A percentile compares a stretch with the other conserved stretches of the same genome.
Evolutionary conservation across 2,329 filamentous ascomycete species (phyloP).

Genomic region (Fusarium nodosum): DNA sequence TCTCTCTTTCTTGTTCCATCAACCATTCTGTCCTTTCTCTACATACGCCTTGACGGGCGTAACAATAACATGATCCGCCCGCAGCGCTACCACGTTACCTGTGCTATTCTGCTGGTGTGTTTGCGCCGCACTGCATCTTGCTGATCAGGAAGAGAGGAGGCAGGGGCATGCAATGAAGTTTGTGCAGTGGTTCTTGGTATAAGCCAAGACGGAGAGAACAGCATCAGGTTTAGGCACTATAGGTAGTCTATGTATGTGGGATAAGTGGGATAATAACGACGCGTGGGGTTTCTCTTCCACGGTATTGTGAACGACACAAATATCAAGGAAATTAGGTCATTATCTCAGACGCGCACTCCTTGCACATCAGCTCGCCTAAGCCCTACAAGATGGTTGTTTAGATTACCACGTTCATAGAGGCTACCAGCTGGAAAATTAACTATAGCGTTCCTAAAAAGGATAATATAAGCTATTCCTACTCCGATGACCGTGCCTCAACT

Average conservation of each 20-base stretch:
- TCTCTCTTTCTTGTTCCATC: conserved; percentile 5
- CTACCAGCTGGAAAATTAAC: background rate
- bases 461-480: conserved; percentile 11
- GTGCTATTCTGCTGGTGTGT: conserved; percentile 31
- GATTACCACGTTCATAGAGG: conserved; percentile 16
- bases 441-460: conserved; percentile 11
- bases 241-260: conserved; percentile 5
- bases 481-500: conserved; percentile 3
- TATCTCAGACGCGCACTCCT: conserved; percentile 21
- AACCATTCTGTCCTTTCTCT: conserved; percentile 14
- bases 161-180: conserved; percentile 1
- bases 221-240: background rate
- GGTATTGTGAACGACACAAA: conserved; percentile 8
- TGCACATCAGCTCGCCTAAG: conserved; percentile 29
- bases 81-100: conserved; percentile 36
- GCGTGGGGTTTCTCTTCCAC: conserved; percentile 10
- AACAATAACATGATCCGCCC: conserved; percentile 34
- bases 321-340: conserved; percentile 30
- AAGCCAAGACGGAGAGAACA: background rate
- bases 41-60: conserved; percentile 23
- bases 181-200: background rate
- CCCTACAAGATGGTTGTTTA: conserved; percentile 28
- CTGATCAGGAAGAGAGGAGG: conserved; percentile 11
- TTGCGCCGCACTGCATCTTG: conserved; percentile 29
- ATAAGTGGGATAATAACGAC: conserved; percentile 29